Base-by-base conservation (phyloP, 371 early-diverging fungal genomes). In the Nematocida homosporus region DNA sequence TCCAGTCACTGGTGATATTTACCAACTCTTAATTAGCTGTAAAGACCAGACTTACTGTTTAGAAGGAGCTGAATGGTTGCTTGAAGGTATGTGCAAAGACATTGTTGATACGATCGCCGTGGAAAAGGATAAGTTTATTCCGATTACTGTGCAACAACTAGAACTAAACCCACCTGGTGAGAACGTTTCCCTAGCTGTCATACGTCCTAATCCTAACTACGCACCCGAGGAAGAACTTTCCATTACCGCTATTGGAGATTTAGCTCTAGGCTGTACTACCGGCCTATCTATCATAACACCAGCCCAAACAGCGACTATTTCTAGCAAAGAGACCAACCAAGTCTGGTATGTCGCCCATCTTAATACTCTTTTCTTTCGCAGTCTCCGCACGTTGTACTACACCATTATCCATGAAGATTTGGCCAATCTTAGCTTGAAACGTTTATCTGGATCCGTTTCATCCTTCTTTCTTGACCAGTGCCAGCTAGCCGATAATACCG, bases 331-430 rank as follows among this genome's bases (percentile, higher is more conserved):
- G 10, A 67, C 66, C 20, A 59, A 66, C 4, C 79, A 82, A 37
- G 37, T 82, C 18, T 29, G 78, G 13, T 82, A 79, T 30, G 75
- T 68, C 44, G n/a, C 38, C 16, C 30, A 61, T 47, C 38, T 53
- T 25, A 61, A 78, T 34, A 41, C 78, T 1, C 32, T 81, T 18
- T 10, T 79, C 30, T 81, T 57, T 57, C 56, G 35, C 29, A 32
- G 32, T 10, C 65, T 48, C 1, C 25, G 25, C 13, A 37, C 29
- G 20, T 56, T 82, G 2, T 64, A 63, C 35, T 18, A 38, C 59
- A 8, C 44, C 10, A 13, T 6, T 35, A 42, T 59, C 13, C 20
- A 16, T 10, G 10, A 35, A 13, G 35, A 59, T 8, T 35, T n/a
- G 47, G 18, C 29, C 16, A 18, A 59, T 25, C 27, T 34, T n/a